Percentiles rank a stretch among this genome's conserved stretches.
These are phyloP conservation scores for Proliferodiscus dingleyae DNA, from an alignment of 2,329 filamentous ascomycete genomes.

Conservation along the genomic window DNA sequence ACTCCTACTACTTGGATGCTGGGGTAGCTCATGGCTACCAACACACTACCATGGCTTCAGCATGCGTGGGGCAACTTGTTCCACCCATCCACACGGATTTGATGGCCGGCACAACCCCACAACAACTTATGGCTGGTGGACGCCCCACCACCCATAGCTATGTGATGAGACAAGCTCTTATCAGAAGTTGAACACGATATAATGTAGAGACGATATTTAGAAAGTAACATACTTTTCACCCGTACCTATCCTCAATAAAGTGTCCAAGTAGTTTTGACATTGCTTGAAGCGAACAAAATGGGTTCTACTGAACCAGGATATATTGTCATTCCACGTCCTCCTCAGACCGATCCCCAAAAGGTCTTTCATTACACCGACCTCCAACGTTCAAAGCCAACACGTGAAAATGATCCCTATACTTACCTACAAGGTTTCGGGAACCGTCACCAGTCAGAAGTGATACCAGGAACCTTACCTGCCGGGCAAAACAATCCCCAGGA, in stretches of 20 bases:
- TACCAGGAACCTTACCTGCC: slow-evolving; percentile 38
- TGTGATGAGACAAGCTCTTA: background rate
- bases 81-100: slow-evolving; percentile 1
- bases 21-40: too few species aligned
- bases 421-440: slow-evolving; percentile 55
- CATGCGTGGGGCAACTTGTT: background rate
- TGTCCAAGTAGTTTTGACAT: background rate
- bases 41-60: background rate
- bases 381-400: slow-evolving; percentile 49
- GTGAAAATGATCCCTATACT: slow-evolving; percentile 49
- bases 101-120: background rate
- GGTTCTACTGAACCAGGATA: slow-evolving; percentile 4
- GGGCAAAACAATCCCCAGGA: slow-evolving; percentile 40
- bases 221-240: background rate
- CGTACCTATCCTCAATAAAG: background rate
- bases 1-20: too few species aligned
- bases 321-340: slow-evolving; percentile 11
- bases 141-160: slow-evolving; percentile 4
- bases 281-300: background rate
- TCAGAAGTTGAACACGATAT: background rate
- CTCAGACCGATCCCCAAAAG: slow-evolving; percentile 39
- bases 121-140: background rate
- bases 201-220: background rate
- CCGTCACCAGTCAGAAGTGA: slow-evolving; percentile 37
- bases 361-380: slow-evolving; percentile 55